Percentiles rank a stretch among this genome's conserved stretches.
Evolutionary conservation across 768 basidiomycete genomes (phyloP).

Genomic region (Lactifluus echinatus): DNA sequence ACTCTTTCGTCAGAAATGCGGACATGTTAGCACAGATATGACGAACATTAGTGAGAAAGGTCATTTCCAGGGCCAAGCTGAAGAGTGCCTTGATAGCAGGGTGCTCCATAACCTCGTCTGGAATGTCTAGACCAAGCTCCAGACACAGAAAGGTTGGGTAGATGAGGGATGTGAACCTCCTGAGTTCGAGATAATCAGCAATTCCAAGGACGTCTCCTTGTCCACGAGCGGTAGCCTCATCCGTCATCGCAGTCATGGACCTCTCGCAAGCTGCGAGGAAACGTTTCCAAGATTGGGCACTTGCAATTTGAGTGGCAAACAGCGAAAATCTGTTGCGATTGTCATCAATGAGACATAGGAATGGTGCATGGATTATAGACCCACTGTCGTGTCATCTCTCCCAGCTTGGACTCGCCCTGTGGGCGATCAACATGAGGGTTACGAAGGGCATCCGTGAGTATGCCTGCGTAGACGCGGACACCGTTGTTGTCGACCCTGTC

Average conservation of each 20-base stretch:
- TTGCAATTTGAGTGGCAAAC: neutral
- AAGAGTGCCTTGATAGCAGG: conserved; percentile 30
- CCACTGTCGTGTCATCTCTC: conserved; percentile 12
- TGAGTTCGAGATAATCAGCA: conserved; percentile 32
- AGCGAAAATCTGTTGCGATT: conserved; percentile 3
- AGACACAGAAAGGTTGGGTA: conserved; percentile 32
- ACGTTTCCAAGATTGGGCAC: conserved; percentile 14
- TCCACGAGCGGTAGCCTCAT: conserved; percentile 31
- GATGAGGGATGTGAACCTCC: conserved; percentile 34
- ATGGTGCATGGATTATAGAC: neutral
- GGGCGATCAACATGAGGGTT: conserved; percentile 7
- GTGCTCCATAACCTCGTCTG: conserved; percentile 34
- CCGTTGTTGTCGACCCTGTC: neutral
- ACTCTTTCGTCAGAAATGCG: neutral
- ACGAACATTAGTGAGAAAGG: conserved; percentile 33
- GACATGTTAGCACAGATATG: neutral
- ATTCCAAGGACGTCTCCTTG: conserved; percentile 29
- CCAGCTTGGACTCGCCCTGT: conserved; percentile 3
- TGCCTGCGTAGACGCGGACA: neutral
- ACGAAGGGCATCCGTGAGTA: neutral
- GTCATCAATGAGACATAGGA: neutral
- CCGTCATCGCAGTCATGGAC: conserved; percentile 27
- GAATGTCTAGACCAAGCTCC: conserved; percentile 34
- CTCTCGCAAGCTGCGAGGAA: conserved; percentile 26
- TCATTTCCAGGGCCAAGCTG: conserved; percentile 27